Base-by-base conservation (phyloP, 2,329 filamentous ascomycete genomes). In the Torrubiella hemipterigena region DNA sequence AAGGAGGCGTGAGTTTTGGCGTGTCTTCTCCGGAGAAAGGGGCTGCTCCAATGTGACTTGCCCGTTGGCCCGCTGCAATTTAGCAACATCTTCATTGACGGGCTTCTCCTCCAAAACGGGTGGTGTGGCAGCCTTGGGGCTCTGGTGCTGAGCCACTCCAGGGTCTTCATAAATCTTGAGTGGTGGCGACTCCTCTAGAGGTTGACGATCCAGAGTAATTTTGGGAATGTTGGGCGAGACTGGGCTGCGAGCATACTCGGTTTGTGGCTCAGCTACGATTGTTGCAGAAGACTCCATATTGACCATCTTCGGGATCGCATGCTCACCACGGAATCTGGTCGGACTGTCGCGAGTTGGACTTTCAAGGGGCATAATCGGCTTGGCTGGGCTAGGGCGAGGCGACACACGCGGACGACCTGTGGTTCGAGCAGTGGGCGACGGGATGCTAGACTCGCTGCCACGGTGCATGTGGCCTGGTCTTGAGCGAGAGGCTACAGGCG, bases 91-190 rank as follows among this genome's bases (percentile, higher is more conserved):
- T 41, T 75, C 70, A 42, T 77, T 78, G 33, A 77, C 54, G 1
- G 72, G 63, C 41, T 61, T 69, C 39, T 77, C 72, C 41, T 73
- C 72, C 4, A 78, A 54, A 5, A 75, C 73, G 6, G 68, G 61
- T 0, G 52, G 51, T 17, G 52, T 59, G n/a, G 64, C 12, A 6
- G 11, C 22, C 51, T 3, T 52, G 48, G 3, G 66, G 61, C 32
- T 61, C 61, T 1, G 67, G 58, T 2, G 61, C 15, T 67, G 59
- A 23, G 58, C 59, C 6, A 61, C 65, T 36, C 73, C 69, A 2
- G 73, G 73, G 39, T 79, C 73, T 42, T 78, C 74, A 38, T 75
- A 78, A 1, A 78, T 73, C 41, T 73, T 61, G 11, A 75, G 45
- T 3, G 31, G 32, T 24, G 24, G 22, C 14, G 31, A 21, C 16